Percentiles rank a stretch among this genome's conserved stretches.
Evolutionary conservation across 345 rosid species (phyloP).

Genomic region (Aegle marmelos): DNA sequence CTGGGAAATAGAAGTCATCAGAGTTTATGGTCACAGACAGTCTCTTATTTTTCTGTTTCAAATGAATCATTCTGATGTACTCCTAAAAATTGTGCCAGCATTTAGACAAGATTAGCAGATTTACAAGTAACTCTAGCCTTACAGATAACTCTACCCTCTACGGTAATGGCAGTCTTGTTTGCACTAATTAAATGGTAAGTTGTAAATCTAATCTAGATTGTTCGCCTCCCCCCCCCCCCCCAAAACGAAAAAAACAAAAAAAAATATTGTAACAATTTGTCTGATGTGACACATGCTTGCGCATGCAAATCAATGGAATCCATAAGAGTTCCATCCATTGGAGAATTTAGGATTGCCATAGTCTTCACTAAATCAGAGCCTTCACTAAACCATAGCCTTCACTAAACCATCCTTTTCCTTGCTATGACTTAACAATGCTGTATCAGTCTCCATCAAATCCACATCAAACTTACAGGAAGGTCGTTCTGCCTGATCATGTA

Average conservation of each 20-base stretch:
- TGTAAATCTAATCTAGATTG: conserved; percentile 27
- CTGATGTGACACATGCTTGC: conserved; percentile 18
- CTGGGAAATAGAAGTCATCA: background rate
- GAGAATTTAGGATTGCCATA: conserved; percentile 12
- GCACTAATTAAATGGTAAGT: conserved; percentile 30
- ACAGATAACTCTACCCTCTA: conserved; percentile 26
- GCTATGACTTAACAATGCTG: conserved; percentile 11
- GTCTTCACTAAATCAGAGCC: conserved; percentile 6
- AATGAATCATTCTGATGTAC: conserved; percentile 28
- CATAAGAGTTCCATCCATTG: conserved; percentile 16
- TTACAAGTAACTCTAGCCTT: conserved; percentile 31
- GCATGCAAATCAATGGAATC: conserved; percentile 22
- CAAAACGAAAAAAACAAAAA: no score
- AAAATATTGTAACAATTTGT: conserved; percentile 22
- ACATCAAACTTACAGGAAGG: conserved; percentile 9
- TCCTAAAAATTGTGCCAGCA: conserved; percentile 20
- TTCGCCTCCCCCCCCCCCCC: no score
- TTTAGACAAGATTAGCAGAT: conserved; percentile 26
- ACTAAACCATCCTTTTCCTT: conserved; percentile 9
- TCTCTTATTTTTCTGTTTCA: conserved; percentile 24
- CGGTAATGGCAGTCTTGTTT: conserved; percentile 15
- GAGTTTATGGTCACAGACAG: conserved; percentile 9
- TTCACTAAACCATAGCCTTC: conserved; percentile 6
- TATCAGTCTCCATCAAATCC: conserved; percentile 18
- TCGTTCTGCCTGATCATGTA: conserved; percentile 16